Percentiles rank a stretch among this genome's conserved stretches.
Conservation (phyloP, 1,139 yeast species). For the Scheffersomyces illinoinensis region DNA sequence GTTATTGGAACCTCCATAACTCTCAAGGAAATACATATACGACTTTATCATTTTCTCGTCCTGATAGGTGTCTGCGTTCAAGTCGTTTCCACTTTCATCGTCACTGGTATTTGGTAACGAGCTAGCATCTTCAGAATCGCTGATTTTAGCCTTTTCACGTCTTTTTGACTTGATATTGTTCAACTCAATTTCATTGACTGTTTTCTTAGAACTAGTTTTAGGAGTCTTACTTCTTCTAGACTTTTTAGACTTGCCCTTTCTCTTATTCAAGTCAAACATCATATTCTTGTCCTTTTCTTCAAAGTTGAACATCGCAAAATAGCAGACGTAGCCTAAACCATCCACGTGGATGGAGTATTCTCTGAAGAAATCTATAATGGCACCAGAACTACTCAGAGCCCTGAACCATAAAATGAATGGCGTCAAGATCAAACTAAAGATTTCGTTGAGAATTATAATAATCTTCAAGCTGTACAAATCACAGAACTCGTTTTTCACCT, state of each 20-base stretch:
- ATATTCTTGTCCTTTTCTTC: conserved; percentile 58
- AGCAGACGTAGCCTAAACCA: conserved; percentile 92
- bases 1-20: conserved; percentile 50
- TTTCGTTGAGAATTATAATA: conserved; percentile 71
- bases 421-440: conserved; percentile 76
- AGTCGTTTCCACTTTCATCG: conserved; percentile 41
- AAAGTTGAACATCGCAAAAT: conserved; percentile 87
- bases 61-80: conserved; percentile 36
- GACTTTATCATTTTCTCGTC: conserved; percentile 94
- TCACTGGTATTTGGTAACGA: conserved; percentile 20
- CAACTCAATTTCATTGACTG: conserved; percentile 14
- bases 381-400: conserved; percentile 68
- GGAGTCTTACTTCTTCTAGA: conserved; percentile 3
- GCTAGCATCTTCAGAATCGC: conserved; percentile 9
- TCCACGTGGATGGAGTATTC: conserved; percentile 89
- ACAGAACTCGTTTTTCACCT: conserved; percentile 81
- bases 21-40: conserved; percentile 81
- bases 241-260: conserved; percentile 19
- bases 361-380: conserved; percentile 84
- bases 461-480: conserved; percentile 73
- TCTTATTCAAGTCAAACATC: conserved; percentile 38
- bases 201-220: not conserved
- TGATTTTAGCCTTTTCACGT: conserved; percentile 8
- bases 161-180: conserved; percentile 9
- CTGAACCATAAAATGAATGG: conserved; percentile 89